Evolutionary conservation across 2,329 filamentous ascomycete genomes (phyloP).

Genomic region (Venturia aucupariae): DNA sequence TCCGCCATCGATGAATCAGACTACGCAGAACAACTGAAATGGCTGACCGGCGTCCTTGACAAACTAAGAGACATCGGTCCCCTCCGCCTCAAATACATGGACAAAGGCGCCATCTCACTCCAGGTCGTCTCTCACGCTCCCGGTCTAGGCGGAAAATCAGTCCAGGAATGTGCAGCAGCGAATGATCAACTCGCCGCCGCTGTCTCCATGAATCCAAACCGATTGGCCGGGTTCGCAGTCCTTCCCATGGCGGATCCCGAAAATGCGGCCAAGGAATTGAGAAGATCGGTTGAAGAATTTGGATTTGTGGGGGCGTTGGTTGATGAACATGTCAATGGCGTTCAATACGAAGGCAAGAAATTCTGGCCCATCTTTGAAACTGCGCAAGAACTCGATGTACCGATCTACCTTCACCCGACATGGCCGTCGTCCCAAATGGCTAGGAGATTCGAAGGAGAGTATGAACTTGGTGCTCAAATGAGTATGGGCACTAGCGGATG

Average conservation of each 20-base stretch:
- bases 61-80: conserved; percentile 19
- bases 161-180: conserved; percentile 12
- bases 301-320: conserved; percentile 42
- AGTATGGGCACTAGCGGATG: conserved; percentile 35
- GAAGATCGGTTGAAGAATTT: conserved; percentile 34
- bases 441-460: conserved; percentile 31
- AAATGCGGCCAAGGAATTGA: conserved; percentile 30
- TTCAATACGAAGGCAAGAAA: conserved; percentile 35
- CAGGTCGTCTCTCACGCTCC: conserved; percentile 27
- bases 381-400: conserved; percentile 33
- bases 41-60: conserved; percentile 14
- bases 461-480: conserved; percentile 22
- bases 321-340: conserved; percentile 32
- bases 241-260: conserved; percentile 32
- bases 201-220: conserved; percentile 26
- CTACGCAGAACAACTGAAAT: conserved; percentile 15
- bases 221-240: conserved; percentile 35
- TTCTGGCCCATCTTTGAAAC: conserved; percentile 36
- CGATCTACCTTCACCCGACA: conserved; percentile 36
- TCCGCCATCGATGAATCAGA: conserved; percentile 18
- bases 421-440: conserved; percentile 23
- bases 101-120: conserved; percentile 19
- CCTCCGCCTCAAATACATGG: conserved; percentile 21
- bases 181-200: conserved; percentile 28
- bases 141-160: conserved; percentile 13